Conservation (phyloP, 495 filamentous ascomycete species). For the Trichodelitschia bisporula region DNA sequence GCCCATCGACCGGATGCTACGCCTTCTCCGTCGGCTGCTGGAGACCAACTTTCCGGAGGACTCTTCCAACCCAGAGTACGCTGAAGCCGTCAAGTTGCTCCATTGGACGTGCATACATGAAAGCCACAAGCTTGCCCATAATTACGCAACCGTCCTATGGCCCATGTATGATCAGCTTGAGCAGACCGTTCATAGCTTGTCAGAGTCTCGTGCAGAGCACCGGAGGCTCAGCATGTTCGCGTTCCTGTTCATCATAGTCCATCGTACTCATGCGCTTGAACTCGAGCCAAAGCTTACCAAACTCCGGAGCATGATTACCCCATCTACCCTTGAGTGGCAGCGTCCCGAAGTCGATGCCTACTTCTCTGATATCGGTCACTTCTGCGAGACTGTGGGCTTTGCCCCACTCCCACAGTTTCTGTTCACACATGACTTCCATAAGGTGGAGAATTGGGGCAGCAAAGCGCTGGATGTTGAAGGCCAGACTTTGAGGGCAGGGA, state of each 20-base stretch:
- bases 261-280: slow-evolving; percentile 59
- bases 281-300: slow-evolving; percentile 32
- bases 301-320: slow-evolving; percentile 47
- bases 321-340: slow-evolving; percentile 61
- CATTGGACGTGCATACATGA: slow-evolving; percentile 63
- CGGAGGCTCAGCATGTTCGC: slow-evolving; percentile 35
- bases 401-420: slow-evolving; percentile 63
- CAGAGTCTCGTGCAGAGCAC: slow-evolving; percentile 48
- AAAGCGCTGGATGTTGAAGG: slow-evolving; percentile 57
- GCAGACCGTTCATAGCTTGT: slow-evolving; percentile 57
- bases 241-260: slow-evolving; percentile 80
- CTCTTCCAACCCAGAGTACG: slow-evolving; percentile 38
- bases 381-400: slow-evolving; percentile 56
- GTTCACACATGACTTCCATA: slow-evolving; percentile 40
- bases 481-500: slow-evolving; percentile 45
- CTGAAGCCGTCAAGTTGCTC: slow-evolving; percentile 76
- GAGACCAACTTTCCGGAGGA: too few species aligned
- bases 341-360: slow-evolving; percentile 37
- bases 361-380: slow-evolving; percentile 52
- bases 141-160: slow-evolving; percentile 72
- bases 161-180: slow-evolving; percentile 70
- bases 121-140: slow-evolving; percentile 66
- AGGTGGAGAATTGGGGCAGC: slow-evolving; percentile 60
- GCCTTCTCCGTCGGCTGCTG: too few species aligned
- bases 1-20: too few species aligned